phyloP scores from a whole-genome alignment of 1,284 basidiomycete species.

The Ganoderma lucidum region DNA sequence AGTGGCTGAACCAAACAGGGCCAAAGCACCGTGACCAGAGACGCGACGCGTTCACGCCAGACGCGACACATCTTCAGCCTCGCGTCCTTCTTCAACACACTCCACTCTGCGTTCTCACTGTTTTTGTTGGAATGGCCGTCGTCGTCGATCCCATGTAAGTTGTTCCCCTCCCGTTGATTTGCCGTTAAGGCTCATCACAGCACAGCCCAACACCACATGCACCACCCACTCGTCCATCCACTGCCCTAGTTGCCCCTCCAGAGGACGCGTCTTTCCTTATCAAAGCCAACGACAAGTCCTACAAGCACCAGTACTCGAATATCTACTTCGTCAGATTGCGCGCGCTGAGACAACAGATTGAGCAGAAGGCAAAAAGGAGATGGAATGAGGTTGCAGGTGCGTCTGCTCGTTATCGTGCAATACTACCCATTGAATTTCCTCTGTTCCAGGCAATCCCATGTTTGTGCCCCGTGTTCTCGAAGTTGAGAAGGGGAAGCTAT shows the following conservation, averaged over 20 bases:
- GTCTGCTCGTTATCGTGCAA: conserved; percentile 30
- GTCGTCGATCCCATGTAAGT: conserved; percentile 23
- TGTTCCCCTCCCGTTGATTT: neutral
- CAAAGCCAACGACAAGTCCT: conserved; percentile 63
- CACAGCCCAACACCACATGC: conserved; percentile 32
- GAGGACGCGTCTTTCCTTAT: conserved; percentile 63
- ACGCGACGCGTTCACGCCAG: conserved; percentile 21
- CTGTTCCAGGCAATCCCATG: conserved; percentile 66
- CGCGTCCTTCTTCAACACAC: neutral
- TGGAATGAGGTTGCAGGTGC: conserved; percentile 76
- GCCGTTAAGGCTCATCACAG: neutral
- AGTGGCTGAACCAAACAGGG: conserved; percentile 17
- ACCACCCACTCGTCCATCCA: conserved; percentile 38
- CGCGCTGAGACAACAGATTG: conserved; percentile 68
- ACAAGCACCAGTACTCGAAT: conserved; percentile 92
- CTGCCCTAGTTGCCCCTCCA: conserved; percentile 36
- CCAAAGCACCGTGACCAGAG: conserved; percentile 23
- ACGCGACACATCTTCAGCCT: neutral
- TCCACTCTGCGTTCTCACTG: neutral
- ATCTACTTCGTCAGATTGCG: conserved; percentile 88
- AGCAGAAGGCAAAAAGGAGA: conserved; percentile 65
- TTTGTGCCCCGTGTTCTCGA: conserved; percentile 90
- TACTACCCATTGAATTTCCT: neutral
- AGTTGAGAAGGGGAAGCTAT: conserved; percentile 84
- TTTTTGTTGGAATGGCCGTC: conserved; percentile 13